A percentile compares a stretch with the other conserved stretches of the same genome.
Conservation (phyloP, 768 basidiomycete genomes). For the Sporobolomyces phaffii region DNA sequence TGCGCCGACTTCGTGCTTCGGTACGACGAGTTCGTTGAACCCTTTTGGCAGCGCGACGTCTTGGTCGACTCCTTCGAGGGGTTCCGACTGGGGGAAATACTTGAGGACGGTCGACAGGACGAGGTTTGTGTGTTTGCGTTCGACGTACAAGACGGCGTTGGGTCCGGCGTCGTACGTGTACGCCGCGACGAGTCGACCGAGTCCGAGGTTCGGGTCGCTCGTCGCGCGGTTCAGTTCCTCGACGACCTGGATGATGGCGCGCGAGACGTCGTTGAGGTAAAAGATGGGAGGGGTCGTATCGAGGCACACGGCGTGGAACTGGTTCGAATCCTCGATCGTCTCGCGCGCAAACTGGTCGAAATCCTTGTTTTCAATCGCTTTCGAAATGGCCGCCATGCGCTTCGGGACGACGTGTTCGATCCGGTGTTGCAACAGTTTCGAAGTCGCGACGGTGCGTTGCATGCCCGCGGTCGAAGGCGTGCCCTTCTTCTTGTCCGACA, state of each 20-base stretch:
- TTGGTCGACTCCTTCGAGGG: constrained; percentile 49
- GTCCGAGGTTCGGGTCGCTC: constrained; percentile 55
- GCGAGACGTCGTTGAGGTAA: constrained; percentile 95
- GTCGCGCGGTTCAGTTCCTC: constrained; percentile 85
- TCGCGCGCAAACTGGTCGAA: constrained; percentile 83
- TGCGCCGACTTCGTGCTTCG: constrained; percentile 55
- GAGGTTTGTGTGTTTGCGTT: constrained; percentile 66
- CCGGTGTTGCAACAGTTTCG: constrained; percentile 76
- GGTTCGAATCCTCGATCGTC: constrained; percentile 97
- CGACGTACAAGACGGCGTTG: constrained; percentile 93
- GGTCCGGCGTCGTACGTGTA: constrained; percentile 99
- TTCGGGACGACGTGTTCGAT: constrained; percentile 77
- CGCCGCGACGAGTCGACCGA: constrained; percentile 72
- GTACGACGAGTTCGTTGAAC: constrained; percentile 39
- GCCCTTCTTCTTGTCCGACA: constrained; percentile 91
- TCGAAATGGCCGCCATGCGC: constrained; percentile 73
- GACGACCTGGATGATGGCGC: constrained; percentile 83
- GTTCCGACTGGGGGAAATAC: constrained; percentile 75
- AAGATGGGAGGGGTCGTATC: constrained; percentile 98
- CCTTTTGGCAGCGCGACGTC: constrained; percentile 27
- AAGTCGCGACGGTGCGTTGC: constrained; percentile 95
- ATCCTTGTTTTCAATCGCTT: constrained; percentile 70
- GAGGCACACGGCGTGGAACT: constrained; percentile 95
- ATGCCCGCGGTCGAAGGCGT: constrained; percentile 91
- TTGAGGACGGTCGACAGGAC: constrained; percentile 67